Percentiles rank a stretch among this genome's conserved stretches.
Evolutionary conservation across 148 eudicot genomes (phyloP).

Genomic region (Camellia japonica): DNA sequence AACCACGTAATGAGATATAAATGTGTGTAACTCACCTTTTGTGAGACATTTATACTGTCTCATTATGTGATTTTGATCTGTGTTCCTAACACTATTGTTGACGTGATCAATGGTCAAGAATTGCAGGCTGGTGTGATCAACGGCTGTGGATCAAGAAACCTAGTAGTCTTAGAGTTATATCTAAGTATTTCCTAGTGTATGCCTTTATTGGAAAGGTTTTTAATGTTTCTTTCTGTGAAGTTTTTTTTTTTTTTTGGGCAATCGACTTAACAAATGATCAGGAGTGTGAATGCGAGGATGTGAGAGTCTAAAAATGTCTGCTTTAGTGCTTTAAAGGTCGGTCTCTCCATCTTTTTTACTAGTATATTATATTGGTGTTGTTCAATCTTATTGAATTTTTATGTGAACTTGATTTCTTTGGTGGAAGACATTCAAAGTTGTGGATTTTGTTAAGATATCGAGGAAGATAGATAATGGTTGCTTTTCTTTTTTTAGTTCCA

Average conservation of each 20-base stretch:
- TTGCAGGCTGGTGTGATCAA: background rate
- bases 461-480: background rate
- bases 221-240: conserved; percentile 11
- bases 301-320: conserved; percentile 19
- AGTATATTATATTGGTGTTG: background rate
- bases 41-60: too few relatives aligned
- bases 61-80: too few relatives aligned
- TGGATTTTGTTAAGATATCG: conserved; percentile 16
- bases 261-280: conserved; percentile 7
- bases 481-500: background rate
- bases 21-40: too few relatives aligned
- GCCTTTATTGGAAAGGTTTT: conserved; percentile 14
- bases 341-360: conserved; percentile 6
- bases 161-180: background rate
- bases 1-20: too few relatives aligned
- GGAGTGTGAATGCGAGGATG: conserved; percentile 20
- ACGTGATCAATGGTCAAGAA: background rate
- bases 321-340: conserved; percentile 1
- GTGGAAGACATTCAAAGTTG: conserved; percentile 12
- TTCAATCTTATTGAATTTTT: conserved; percentile 1
- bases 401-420: conserved; percentile 8
- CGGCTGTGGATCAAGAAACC: background rate
- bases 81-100: too few relatives aligned
- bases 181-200: background rate
- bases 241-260: background rate